phyloP scores from a whole-genome alignment of 2,329 filamentous ascomycete genomes.

The Emericellopsis atlantica region DNA sequence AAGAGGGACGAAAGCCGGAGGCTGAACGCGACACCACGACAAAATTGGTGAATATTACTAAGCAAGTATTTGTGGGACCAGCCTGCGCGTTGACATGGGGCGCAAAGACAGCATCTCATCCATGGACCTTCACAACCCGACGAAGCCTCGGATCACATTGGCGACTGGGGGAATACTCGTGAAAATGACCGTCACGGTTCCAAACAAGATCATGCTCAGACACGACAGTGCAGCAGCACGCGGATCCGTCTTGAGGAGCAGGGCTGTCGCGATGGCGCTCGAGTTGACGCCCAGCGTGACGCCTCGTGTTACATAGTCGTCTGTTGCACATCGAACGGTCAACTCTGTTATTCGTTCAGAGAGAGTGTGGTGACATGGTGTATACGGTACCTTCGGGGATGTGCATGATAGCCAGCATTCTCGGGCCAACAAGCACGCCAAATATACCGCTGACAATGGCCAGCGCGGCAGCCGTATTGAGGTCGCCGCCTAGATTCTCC shows the following conservation, averaged over 20 bases:
- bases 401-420: conserved; percentile 31
- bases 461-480: conserved; percentile 40
- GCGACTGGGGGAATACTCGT: conserved; percentile 43
- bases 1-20: no score
- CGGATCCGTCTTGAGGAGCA: conserved; percentile 42
- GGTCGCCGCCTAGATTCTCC: conserved; percentile 42
- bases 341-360: background rate
- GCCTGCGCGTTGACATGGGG: no score
- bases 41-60: no score
- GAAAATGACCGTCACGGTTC: conserved; percentile 43
- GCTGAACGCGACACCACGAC: no score
- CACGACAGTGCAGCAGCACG: conserved; percentile 46
- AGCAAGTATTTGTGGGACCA: no score
- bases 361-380: background rate
- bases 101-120: background rate
- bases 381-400: conserved; percentile 37
- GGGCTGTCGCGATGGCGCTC: conserved; percentile 44
- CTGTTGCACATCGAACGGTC: conserved; percentile 12
- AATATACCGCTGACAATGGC: conserved; percentile 47
- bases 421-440: conserved; percentile 40
- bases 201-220: conserved; percentile 48
- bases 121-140: background rate
- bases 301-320: conserved; percentile 51
- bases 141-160: conserved; percentile 19
- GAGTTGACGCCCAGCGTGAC: conserved; percentile 49